Base-by-base conservation (phyloP, 1,284 basidiomycete species). In the Microbotryum saponariae region DNA sequence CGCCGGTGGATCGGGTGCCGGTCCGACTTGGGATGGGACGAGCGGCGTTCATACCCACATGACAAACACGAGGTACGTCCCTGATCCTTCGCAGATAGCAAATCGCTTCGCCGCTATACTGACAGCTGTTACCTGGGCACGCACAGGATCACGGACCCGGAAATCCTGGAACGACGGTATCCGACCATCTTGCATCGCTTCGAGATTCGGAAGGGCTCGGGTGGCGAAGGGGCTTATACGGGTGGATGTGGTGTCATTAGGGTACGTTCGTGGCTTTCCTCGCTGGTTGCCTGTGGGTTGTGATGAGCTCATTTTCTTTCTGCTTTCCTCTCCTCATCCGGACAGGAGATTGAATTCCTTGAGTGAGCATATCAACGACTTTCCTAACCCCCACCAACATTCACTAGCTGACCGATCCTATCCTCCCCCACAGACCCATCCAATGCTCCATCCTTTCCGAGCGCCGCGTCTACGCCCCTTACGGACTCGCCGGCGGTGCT, bases 1-100 rank as follows among this genome's bases (percentile, higher is more conserved):
- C 60, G 89, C 89, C 9, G 93, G 93, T 14, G 93, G 93, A 4
- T 88, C 87, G 6, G 93, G 93, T 3, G 92, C 93, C 0, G 93
- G 93, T 0, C 88, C 89, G 1, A 78, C 78, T 7, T 97, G 91
- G 91, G 84, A 93, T 70, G 93, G 93, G 3, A 76, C 75, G 2
- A 70, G 68, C 12, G 73, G 74, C 44, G 54, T 61, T 21, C 62
- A 64, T 25, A 48, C 25, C 3, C 51, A 62, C 21, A 54, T 54
- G 51, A 59, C 58, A 6, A 77, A 77, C 56, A 76, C 76, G 7
- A 52, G 63, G 55, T 49, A 58, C 45, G 76, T 77, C 53, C 75
- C 76, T 4, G 77, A 77, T 62, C 75, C 76, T 0, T 31, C 27
- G 31, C 9, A 2, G 31, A 9, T 31, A 9, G 0, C 9, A 31